Percentiles rank a stretch among this genome's conserved stretches.
phyloP scores from a whole-genome alignment of 1,284 basidiomycete genomes.

The Ustilago lituana region DNA sequence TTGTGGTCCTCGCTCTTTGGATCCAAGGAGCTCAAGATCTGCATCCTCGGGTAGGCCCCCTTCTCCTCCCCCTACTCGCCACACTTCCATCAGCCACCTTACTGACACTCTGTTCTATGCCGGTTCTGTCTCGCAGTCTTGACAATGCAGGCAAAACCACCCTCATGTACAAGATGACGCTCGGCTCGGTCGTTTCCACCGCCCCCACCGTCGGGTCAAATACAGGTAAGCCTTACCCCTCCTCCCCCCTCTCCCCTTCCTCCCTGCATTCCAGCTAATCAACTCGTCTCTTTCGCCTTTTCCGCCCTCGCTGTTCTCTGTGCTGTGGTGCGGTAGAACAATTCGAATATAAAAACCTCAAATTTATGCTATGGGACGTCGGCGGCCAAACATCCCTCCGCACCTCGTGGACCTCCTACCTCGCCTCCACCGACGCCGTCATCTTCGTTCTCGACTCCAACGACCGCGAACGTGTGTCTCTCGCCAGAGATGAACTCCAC shows the following conservation, averaged over 20 bases:
- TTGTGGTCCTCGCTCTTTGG: slow-evolving; percentile 70
- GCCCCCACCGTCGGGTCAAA: slow-evolving; percentile 71
- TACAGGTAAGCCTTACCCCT: slow-evolving; percentile 41
- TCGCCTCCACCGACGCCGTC: slow-evolving; percentile 69
- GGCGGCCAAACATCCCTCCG: slow-evolving; percentile 70
- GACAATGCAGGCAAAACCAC: slow-evolving; percentile 71
- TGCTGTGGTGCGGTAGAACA: slow-evolving; percentile 21
- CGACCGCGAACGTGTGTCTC: slow-evolving; percentile 68
- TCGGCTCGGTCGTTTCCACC: slow-evolving; percentile 70
- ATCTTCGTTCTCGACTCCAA: slow-evolving; percentile 71
- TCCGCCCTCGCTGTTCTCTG: neutral
- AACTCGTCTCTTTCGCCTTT: neutral
- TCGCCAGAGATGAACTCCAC: slow-evolving; percentile 70
- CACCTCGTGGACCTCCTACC: slow-evolving; percentile 69
- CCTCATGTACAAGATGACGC: slow-evolving; percentile 71
- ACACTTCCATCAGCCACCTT: neutral
- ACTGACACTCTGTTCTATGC: too few relatives aligned
- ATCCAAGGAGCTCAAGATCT: slow-evolving; percentile 70
- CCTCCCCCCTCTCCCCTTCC: neutral
- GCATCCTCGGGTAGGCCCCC: slow-evolving; percentile 59
- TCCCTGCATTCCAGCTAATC: neutral
- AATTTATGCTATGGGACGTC: slow-evolving; percentile 70
- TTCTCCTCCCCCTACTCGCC: neutral
- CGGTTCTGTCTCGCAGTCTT: slow-evolving; percentile 57
- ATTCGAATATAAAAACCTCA: slow-evolving; percentile 70